Evolutionary conservation across 306 rosid genomes (phyloP).

Genomic region (Begonia peltatifolia): DNA sequence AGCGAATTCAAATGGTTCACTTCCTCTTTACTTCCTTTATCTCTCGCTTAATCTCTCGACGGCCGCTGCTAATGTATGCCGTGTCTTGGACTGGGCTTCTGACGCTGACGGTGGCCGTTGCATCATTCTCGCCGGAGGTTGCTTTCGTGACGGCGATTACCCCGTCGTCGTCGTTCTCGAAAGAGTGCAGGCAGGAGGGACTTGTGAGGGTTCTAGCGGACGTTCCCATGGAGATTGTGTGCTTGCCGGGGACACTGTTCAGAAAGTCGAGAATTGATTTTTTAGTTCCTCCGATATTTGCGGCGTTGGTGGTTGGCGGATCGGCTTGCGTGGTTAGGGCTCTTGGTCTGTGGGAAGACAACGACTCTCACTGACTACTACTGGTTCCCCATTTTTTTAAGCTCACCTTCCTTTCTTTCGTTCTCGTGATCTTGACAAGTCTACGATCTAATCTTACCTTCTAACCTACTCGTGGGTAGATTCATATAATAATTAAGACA

Average conservation of each 20-base stretch:
- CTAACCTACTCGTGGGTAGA: too few relatives aligned
- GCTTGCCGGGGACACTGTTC: background rate
- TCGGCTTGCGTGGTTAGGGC: constrained; percentile 4
- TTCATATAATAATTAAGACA: too few relatives aligned
- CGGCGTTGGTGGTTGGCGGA: background rate
- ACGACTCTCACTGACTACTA: too few relatives aligned
- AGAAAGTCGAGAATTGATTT: background rate
- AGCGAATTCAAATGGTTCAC: constrained; percentile 24
- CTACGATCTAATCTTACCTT: too few relatives aligned
- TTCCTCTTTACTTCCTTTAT: constrained; percentile 21
- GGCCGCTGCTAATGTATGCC: constrained; percentile 53
- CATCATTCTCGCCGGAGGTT: constrained; percentile 55
- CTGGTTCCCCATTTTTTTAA: too few relatives aligned
- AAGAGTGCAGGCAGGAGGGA: constrained; percentile 17
- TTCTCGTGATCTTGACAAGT: too few relatives aligned
- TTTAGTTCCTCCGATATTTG: background rate
- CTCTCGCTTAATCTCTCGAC: constrained; percentile 19
- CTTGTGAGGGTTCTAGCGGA: background rate
- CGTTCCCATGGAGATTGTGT: background rate
- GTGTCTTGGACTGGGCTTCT: constrained; percentile 42
- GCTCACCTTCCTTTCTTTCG: too few relatives aligned
- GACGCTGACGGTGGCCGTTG: constrained; percentile 47
- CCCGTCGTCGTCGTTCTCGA: constrained; percentile 35
- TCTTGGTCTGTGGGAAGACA: background rate
- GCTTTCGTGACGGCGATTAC: constrained; percentile 62